Conservation (phyloP, 768 basidiomycete species). For the Boletus rufocinnamomeus region DNA sequence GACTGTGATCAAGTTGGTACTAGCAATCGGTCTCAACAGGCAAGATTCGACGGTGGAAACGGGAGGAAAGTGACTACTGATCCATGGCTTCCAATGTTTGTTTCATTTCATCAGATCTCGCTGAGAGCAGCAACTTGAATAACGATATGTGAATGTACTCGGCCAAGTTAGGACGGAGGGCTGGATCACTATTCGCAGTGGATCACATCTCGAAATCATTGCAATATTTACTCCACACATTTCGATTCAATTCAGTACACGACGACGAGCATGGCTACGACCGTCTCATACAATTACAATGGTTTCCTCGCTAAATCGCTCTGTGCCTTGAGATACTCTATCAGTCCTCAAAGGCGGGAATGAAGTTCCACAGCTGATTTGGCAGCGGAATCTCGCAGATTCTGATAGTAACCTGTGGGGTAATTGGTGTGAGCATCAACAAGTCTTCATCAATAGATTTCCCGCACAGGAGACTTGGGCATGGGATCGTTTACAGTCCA, state of each 20-base stretch:
- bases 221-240: background rate
- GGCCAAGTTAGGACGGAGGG: no score
- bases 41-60: no score
- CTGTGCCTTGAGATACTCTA: no score
- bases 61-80: no score
- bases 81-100: no score
- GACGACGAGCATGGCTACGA: background rate
- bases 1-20: no score
- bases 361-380: background rate
- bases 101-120: no score
- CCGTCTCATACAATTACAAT: background rate
- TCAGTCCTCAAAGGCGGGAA: accelerated
- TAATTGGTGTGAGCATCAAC: slow-evolving; percentile 6
- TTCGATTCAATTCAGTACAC: background rate
- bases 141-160: no score
- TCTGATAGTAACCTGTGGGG: background rate
- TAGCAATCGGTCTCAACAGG: no score
- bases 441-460: background rate
- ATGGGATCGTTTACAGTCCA: background rate
- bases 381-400: accelerated
- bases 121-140: no score
- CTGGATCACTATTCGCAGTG: no score
- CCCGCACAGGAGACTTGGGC: background rate
- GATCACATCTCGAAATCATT: no score
- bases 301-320: background rate